Base-by-base conservation (phyloP, 2,329 filamentous ascomycete species). In the Neonectria faginata region DNA sequence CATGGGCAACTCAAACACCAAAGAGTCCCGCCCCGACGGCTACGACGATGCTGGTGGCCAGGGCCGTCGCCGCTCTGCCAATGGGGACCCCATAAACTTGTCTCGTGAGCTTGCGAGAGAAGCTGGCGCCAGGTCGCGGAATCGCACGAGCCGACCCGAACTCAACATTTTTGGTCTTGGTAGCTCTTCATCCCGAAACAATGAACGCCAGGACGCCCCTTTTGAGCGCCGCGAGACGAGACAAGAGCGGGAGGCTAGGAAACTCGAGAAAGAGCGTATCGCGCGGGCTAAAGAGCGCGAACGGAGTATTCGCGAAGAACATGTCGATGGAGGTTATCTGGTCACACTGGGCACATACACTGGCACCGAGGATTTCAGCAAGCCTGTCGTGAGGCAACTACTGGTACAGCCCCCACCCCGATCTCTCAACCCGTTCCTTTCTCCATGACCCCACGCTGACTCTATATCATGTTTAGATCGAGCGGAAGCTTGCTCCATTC, bases 321-420 rank as follows among this genome's bases (percentile, higher is more conserved):
- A 94, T 77, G 92, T 98, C 3, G 96, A 99, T 79, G 96, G 96
- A 20, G 96, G 96, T 22, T 99, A 91, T 80, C 82, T 99, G 52
- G 96, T 99, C 33, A 99, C 96, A 0, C 88, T 97, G 76, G 96
- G 96, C 39, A 92, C 94, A 54, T 99, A 99, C 76, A 95, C 93
- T 22, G 94, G 95, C 0, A 83, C 89, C 0, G 96, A 99, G 79
- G 96, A 99, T 79, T 99, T 95, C 77, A 97, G 89, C 83, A 98
- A 98, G 79, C 82, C 87, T 18, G 84, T 93, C 52, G 95, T 98
- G 60, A 89, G 96, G 70, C 94, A 97, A 77, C 82, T 99, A 60
- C 95, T 96, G 90, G 94, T 97, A 85, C 75, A 81, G 73, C 31
- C 22, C 44, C 14, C 45, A 12, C n/a, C 7, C 27, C 42, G n/a